These are phyloP conservation scores for Jamesozyma spencerorum DNA, from an alignment of 805 yeast species.

Conservation along the genomic window DNA sequence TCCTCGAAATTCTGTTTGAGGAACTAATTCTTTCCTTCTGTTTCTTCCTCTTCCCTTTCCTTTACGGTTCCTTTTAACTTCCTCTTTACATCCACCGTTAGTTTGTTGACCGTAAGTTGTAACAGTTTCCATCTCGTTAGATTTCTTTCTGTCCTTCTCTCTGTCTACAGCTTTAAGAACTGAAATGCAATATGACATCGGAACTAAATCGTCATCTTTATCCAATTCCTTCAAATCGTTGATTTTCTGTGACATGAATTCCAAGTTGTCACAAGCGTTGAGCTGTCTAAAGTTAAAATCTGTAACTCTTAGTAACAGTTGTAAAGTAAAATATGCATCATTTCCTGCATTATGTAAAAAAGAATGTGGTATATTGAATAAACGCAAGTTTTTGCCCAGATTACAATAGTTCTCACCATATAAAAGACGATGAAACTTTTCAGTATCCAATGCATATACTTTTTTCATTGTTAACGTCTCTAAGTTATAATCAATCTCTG, in stretches of 20 bases:
- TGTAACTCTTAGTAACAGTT: slow-evolving; percentile 39
- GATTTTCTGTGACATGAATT: slow-evolving; percentile 12
- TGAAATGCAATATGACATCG: neutral
- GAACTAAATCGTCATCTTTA: slow-evolving; percentile 1
- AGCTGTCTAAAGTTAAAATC: slow-evolving; percentile 31
- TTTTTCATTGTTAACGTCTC: neutral
- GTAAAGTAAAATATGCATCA: slow-evolving; percentile 54
- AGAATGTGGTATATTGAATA: slow-evolving; percentile 45
- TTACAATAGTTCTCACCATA: slow-evolving; percentile 36
- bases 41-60: slow-evolving; percentile 6
- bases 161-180: neutral
- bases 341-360: slow-evolving; percentile 63
- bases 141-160: neutral
- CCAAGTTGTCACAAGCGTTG: slow-evolving; percentile 19
- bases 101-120: too few relatives aligned
- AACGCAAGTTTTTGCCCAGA: slow-evolving; percentile 39
- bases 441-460: slow-evolving; percentile 38
- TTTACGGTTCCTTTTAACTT: neutral
- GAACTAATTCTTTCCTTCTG: slow-evolving; percentile 8
- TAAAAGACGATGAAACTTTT: slow-evolving; percentile 33
- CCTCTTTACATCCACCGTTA: too few relatives aligned
- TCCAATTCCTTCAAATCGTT: slow-evolving; percentile 5
- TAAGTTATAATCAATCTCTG: slow-evolving; percentile 15
- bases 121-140: too few relatives aligned
- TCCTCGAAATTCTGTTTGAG: slow-evolving; percentile 24